Conservation (phyloP, 805 yeast genomes). For the Priceomyces carsonii region DNA sequence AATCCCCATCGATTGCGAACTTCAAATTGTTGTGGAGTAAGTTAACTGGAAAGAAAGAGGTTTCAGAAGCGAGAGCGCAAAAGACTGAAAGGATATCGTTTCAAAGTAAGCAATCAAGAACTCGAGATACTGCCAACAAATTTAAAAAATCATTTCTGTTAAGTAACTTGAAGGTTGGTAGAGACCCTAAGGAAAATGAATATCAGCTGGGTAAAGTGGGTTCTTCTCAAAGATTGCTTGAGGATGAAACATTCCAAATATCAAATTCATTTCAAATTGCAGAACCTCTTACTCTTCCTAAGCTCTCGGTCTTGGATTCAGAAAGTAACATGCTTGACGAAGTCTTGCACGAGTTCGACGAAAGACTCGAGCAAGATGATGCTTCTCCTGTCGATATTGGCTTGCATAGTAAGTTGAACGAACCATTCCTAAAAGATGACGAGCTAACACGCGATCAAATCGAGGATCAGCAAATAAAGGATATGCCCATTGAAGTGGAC, state of each 20-base stretch:
- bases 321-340: constrained; percentile 31
- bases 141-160: constrained; percentile 8
- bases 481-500: constrained; percentile 15
- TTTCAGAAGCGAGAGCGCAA: not conserved
- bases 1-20: constrained; percentile 27
- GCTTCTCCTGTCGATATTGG: constrained; percentile 2
- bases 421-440: constrained; percentile 40
- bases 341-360: constrained; percentile 26
- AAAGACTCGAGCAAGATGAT: constrained; percentile 17
- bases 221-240: constrained; percentile 1
- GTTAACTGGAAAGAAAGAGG: constrained; percentile 4
- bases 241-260: constrained; percentile 3
- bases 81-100: not conserved
- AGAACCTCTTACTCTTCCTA: constrained; percentile 8
- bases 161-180: constrained; percentile 5
- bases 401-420: constrained; percentile 9
- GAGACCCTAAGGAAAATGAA: not conserved
- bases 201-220: not conserved
- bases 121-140: constrained; percentile 1
- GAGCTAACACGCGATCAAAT: constrained; percentile 43
- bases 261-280: constrained; percentile 1
- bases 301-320: constrained; percentile 27
- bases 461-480: constrained; percentile 37
- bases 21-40: constrained; percentile 19
- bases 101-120: not conserved